Conservation (phyloP, 169 alveolate species). For the Plasmodium gallinaceum region DNA sequence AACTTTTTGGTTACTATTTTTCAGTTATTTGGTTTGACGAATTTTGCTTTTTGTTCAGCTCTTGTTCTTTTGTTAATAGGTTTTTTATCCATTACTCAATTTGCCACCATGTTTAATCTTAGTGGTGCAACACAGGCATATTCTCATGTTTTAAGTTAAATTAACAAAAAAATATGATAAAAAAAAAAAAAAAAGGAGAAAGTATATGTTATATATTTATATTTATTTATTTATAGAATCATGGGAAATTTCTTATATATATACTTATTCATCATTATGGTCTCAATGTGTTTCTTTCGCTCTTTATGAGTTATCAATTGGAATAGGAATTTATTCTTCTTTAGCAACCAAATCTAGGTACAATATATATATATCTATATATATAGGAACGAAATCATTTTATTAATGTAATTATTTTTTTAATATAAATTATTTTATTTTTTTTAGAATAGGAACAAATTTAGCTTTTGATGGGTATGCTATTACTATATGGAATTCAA, state of each 20-base stretch:
- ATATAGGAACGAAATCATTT: not conserved
- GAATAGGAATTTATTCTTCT: constrained; percentile 84
- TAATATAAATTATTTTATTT: not conserved
- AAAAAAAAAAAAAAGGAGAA: not conserved
- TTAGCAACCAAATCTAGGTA: constrained; percentile 81
- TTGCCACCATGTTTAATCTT: constrained; percentile 55
- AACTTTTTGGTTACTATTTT: constrained; percentile 66
- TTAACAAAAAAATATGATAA: not conserved
- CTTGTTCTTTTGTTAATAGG: constrained; percentile 78
- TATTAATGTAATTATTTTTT: not conserved
- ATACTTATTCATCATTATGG: constrained; percentile 81
- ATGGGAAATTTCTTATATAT: constrained; percentile 76
- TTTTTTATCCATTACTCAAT: constrained; percentile 80
- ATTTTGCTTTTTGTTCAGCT: constrained; percentile 83
- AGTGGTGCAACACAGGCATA: constrained; percentile 52
- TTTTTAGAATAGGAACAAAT: constrained; percentile 65
- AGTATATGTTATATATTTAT: not conserved
- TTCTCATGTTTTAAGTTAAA: constrained; percentile 35
- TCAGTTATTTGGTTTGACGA: constrained; percentile 80
- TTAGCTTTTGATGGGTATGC: constrained; percentile 69
- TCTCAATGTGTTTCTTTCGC: constrained; percentile 83
- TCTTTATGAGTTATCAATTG: constrained; percentile 83
- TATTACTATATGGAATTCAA: constrained; percentile 51
- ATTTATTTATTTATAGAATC: constrained; percentile 12
- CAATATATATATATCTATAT: not conserved